A percentile compares a stretch with the other conserved stretches of the same genome.
Evolutionary conservation across 2,329 filamentous ascomycete species (phyloP).

Genomic region (Claviceps sp.): DNA sequence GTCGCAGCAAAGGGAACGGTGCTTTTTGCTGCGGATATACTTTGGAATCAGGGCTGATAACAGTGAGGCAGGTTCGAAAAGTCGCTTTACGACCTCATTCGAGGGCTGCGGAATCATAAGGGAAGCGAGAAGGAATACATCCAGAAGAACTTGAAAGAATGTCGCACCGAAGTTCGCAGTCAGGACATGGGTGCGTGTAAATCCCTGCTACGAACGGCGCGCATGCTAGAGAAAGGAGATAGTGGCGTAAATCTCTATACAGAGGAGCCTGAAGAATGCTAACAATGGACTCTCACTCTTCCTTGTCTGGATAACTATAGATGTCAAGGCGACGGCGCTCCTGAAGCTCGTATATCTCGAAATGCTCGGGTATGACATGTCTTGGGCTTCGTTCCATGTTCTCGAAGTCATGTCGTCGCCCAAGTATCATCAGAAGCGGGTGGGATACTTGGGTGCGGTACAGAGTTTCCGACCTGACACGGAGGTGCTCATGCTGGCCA

Average conservation of each 20-base stretch:
- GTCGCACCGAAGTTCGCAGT: conserved; percentile 78
- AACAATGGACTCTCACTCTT: not conserved
- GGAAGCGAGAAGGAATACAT: conserved; percentile 93
- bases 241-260: not conserved
- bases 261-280: not conserved
- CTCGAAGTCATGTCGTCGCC: conserved; percentile 96
- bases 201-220: no score
- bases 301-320: conserved; percentile 25
- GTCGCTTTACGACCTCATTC: conserved; percentile 95
- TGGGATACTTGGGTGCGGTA: conserved; percentile 87
- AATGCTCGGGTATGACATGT: conserved; percentile 99
- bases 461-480: conserved; percentile 94
- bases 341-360: conserved; percentile 95
- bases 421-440: conserved; percentile 89
- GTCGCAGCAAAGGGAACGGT: not conserved
- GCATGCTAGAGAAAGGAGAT: no score
- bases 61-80: conserved; percentile 75
- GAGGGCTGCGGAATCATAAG: conserved; percentile 89
- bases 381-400: conserved; percentile 96
- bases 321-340: conserved; percentile 90
- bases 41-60: not conserved
- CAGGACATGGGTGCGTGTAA: conserved; percentile 70
- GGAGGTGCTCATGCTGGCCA: conserved; percentile 93
- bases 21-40: not conserved
- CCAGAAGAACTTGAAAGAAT: conserved; percentile 86